phyloP scores from a whole-genome alignment of 2,329 filamentous ascomycete species.

The Phialophora verrucosa region DNA sequence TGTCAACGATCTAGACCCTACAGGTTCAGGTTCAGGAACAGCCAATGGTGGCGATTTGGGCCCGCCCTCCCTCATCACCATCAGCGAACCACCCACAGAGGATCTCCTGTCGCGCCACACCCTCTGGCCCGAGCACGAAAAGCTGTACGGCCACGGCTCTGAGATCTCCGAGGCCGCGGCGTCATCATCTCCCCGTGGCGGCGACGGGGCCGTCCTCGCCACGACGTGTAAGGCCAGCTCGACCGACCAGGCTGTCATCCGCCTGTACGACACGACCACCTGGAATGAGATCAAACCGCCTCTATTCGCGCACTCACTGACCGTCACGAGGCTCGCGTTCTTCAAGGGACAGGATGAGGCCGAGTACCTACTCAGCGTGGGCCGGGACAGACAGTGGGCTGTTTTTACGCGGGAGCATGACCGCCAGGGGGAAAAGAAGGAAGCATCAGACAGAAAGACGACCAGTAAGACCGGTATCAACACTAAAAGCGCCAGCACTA shows the following conservation, averaged over 20 bases:
- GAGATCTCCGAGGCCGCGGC: conserved; percentile 88
- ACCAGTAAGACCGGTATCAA: neutral
- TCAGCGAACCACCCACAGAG: conserved; percentile 80
- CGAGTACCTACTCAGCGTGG: conserved; percentile 79
- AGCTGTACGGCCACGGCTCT: conserved; percentile 96
- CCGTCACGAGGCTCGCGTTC: conserved; percentile 82
- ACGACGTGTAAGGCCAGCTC: conserved; percentile 94
- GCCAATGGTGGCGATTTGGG: neutral
- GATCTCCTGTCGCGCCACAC: conserved; percentile 88
- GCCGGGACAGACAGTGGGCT: conserved; percentile 88
- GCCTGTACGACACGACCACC: conserved; percentile 81
- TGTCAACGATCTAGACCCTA: conserved; percentile 4
- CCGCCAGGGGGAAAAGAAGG: neutral
- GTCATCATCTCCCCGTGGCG: conserved; percentile 59
- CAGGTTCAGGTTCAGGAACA: neutral
- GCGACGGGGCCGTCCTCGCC: conserved; percentile 72
- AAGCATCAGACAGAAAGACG: neutral
- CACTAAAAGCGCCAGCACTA: conserved; percentile 35
- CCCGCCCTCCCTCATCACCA: conserved; percentile 58
- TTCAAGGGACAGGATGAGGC: conserved; percentile 67
- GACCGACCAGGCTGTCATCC: conserved; percentile 90
- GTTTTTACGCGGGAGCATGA: conserved; percentile 65
- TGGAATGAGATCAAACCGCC: conserved; percentile 90
- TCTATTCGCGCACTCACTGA: conserved; percentile 83
- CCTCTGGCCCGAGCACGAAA: conserved; percentile 94